phyloP scores from a whole-genome alignment of 2,329 filamentous ascomycete genomes.

The Venturia asperata region DNA sequence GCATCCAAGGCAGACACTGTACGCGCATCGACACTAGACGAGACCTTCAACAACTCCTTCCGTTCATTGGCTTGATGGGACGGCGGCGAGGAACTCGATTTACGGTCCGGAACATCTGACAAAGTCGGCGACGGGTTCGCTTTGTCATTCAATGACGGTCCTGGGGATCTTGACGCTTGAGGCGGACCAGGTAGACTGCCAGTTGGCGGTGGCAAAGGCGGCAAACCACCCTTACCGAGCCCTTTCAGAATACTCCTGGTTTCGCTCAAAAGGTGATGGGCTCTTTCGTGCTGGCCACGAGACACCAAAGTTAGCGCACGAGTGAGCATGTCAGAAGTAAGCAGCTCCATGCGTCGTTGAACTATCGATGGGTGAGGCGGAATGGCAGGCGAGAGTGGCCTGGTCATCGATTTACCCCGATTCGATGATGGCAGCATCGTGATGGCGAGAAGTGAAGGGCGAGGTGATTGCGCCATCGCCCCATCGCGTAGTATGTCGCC shows the following conservation, averaged over 20 bases:
- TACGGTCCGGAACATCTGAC: constrained; percentile 24
- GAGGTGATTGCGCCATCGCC: constrained; percentile 73
- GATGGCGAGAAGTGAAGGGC: constrained; percentile 86
- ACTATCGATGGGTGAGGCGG: constrained; percentile 93
- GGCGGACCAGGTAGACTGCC: constrained; percentile 31
- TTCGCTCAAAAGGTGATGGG: constrained; percentile 84
- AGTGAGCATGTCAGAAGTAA: constrained; percentile 97
- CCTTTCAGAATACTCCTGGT: constrained; percentile 94
- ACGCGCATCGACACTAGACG: constrained; percentile 68
- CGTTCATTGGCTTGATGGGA: not conserved
- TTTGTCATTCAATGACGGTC: constrained; percentile 40
- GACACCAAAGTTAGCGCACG: constrained; percentile 85
- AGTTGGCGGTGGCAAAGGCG: constrained; percentile 55
- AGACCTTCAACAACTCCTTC: not conserved
- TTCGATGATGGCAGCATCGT: constrained; percentile 78
- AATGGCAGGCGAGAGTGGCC: constrained; percentile 63
- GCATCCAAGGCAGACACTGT: constrained; percentile 83
- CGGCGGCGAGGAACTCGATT: constrained; percentile 7
- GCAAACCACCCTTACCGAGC: constrained; percentile 86
- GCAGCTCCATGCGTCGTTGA: constrained; percentile 91
- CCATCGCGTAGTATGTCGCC: constrained; percentile 90
- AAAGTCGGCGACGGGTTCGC: constrained; percentile 23
- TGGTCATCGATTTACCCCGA: constrained; percentile 52
- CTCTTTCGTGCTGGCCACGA: constrained; percentile 85
- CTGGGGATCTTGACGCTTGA: constrained; percentile 28